Conservation (phyloP, 495 filamentous ascomycete species). For the Thermothielavioides terrestris region DNA sequence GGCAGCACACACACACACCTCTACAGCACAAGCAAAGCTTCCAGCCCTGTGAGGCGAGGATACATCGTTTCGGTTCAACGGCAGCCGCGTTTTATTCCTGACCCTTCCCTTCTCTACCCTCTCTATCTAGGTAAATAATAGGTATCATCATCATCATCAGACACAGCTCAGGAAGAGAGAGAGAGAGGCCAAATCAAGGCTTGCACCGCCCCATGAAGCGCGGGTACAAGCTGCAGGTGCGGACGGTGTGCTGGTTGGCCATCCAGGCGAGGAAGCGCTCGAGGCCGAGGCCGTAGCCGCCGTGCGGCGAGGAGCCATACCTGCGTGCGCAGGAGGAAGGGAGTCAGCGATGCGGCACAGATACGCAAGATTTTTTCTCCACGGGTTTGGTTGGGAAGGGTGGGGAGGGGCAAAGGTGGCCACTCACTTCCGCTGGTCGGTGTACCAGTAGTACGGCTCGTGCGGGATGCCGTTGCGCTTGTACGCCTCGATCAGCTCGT, state of each 20-base stretch:
- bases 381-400: too few species aligned
- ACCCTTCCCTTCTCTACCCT: too few species aligned
- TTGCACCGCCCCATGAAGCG: constrained; percentile 91
- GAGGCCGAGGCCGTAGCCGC: constrained; percentile 89
- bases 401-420: not conserved
- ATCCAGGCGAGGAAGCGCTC: constrained; percentile 97
- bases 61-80: too few species aligned
- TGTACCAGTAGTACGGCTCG: constrained; percentile 97
- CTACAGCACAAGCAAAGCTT: too few species aligned
- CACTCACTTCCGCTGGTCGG: constrained; percentile 91
- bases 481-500: constrained; percentile 87
- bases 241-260: constrained; percentile 82
- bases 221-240: constrained; percentile 84
- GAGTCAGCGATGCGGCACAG: not conserved
- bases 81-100: too few species aligned
- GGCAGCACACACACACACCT: too few species aligned
- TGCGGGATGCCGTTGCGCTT: constrained; percentile 77
- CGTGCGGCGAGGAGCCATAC: constrained; percentile 90
- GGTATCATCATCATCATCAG: too few species aligned
- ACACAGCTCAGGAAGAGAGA: too few species aligned
- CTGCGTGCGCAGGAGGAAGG: constrained; percentile 33
- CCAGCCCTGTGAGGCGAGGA: too few species aligned
- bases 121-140: too few species aligned
- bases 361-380: too few species aligned
- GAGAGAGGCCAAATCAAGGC: too few species aligned